Conservation (phyloP, 768 basidiomycete species). For the Pisolithus tinctorius region DNA sequence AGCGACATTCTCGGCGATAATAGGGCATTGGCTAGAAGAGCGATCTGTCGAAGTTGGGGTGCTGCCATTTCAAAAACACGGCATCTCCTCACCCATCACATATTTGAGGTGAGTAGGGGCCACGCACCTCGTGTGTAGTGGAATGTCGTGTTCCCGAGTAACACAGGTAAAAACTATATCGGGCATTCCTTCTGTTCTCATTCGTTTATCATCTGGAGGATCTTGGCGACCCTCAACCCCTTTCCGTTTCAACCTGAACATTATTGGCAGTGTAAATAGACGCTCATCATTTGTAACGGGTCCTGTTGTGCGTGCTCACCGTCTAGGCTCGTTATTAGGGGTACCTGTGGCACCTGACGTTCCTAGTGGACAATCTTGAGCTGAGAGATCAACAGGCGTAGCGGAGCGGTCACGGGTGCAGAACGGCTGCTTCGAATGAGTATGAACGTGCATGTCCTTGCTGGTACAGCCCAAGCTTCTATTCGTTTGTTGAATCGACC, state of each 20-base stretch:
- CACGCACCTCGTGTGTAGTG: neutral
- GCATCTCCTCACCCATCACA: neutral
- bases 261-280: neutral
- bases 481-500: conserved; percentile 1
- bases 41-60: neutral
- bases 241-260: conserved; percentile 9
- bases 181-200: neutral
- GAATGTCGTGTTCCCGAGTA: conserved; percentile 1
- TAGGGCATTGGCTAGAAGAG: too few species aligned
- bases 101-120: neutral
- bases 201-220: neutral
- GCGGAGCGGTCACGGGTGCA: neutral
- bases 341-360: neutral
- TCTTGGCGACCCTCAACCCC: neutral
- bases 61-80: neutral
- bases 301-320: conserved; percentile 5
- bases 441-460: neutral
- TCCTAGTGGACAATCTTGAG: neutral
- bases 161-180: neutral
- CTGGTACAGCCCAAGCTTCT: neutral
- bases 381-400: neutral
- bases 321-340: neutral
- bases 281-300: neutral
- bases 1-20: neutral
- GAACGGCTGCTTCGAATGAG: neutral